These are phyloP conservation scores for Globisporangium alternatum DNA, from an alignment of 352 stramenopile species.

Conservation along the genomic window DNA sequence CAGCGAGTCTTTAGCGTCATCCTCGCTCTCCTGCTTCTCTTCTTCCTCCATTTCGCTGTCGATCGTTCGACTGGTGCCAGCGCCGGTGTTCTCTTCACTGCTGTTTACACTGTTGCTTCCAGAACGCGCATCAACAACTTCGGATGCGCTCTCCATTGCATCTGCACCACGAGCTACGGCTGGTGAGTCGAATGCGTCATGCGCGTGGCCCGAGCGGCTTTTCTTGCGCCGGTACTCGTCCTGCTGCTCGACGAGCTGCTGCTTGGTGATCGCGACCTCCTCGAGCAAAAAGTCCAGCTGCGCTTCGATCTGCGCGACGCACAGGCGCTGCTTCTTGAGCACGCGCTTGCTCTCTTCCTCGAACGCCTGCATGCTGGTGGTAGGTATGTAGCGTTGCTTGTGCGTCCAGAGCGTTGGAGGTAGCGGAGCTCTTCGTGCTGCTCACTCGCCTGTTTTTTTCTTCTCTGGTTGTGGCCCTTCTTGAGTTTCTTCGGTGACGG, in stretches of 20 bases:
- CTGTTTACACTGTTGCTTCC: conserved; percentile 10
- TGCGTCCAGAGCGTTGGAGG: conserved; percentile 7
- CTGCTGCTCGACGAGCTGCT: conserved; percentile 53
- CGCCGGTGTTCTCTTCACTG: neutral
- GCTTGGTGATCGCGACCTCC: conserved; percentile 57
- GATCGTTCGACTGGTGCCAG: neutral
- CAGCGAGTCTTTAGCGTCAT: neutral
- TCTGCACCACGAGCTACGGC: neutral
- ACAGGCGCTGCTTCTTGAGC: conserved; percentile 72
- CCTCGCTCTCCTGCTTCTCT: conserved; percentile 1
- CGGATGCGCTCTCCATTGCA: neutral
- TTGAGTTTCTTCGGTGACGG: neutral
- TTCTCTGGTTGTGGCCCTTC: neutral
- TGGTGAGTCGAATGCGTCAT: neutral
- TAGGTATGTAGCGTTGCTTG: neutral
- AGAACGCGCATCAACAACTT: conserved; percentile 4
- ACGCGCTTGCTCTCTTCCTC: conserved; percentile 58
- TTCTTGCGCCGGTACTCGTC: conserved; percentile 65
- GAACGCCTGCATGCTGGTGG: conserved; percentile 44
- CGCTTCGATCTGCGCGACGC: conserved; percentile 53
- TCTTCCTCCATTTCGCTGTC: neutral
- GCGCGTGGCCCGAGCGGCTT: conserved; percentile 17
- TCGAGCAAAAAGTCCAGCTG: conserved; percentile 62
- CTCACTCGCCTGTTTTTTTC: neutral
- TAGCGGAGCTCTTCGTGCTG: neutral